A percentile compares a stretch with the other conserved stretches of the same genome.
Conservation (phyloP, 139 green algal genomes). For the Volvox africanus region DNA sequence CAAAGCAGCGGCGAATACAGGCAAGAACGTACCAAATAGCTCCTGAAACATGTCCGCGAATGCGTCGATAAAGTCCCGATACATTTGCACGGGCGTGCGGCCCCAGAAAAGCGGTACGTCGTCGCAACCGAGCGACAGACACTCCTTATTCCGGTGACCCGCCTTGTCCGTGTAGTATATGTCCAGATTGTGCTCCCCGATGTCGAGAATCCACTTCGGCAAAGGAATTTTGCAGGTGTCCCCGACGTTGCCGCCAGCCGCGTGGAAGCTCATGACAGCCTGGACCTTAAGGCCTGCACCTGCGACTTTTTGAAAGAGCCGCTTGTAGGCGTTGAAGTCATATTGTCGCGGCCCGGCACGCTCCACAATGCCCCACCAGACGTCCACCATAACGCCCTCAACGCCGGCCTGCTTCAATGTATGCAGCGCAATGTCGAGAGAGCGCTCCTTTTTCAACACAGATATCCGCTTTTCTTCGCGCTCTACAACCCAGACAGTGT, state of each 20-base stretch:
- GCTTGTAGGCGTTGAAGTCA: constrained; percentile 90
- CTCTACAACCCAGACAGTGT: constrained; percentile 96
- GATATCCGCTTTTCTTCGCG: constrained; percentile 74
- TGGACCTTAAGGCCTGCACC: constrained; percentile 74
- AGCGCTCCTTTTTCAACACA: constrained; percentile 88
- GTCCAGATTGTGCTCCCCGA: constrained; percentile 90
- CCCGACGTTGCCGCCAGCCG: constrained; percentile 92
- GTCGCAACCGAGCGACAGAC: constrained; percentile 94
- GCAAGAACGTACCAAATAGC: constrained; percentile 64
- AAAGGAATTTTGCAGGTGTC: constrained; percentile 95
- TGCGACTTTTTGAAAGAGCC: constrained; percentile 73
- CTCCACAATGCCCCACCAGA: constrained; percentile 94
- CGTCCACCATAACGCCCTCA: constrained; percentile 94
- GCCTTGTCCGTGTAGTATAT: constrained; percentile 96
- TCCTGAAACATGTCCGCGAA: constrained; percentile 88
- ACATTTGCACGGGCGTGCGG: constrained; percentile 92
- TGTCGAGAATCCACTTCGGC: constrained; percentile 95
- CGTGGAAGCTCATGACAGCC: constrained; percentile 95
- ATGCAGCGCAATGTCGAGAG: constrained; percentile 85
- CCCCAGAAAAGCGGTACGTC: constrained; percentile 85
- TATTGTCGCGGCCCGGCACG: constrained; percentile 79
- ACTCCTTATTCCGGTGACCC: constrained; percentile 93
- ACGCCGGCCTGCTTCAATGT: constrained; percentile 89
- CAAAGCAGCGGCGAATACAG: background rate
- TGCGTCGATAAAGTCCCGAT: constrained; percentile 92